These are phyloP conservation scores for Teunomyces kruisii DNA, from an alignment of 805 yeast genomes.

Conservation along the genomic window DNA sequence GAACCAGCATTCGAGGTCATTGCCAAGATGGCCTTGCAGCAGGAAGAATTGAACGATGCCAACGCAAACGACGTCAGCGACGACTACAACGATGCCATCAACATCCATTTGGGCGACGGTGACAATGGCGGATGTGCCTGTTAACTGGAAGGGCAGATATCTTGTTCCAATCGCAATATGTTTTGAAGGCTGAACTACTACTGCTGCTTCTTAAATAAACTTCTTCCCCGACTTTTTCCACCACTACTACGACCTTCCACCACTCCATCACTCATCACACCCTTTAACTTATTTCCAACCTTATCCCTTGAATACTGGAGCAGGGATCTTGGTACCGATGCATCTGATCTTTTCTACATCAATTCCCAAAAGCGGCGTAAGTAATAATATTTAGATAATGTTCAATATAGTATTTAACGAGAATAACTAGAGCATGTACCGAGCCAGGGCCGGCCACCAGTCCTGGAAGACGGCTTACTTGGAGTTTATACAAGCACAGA, in stretches of 20 bases:
- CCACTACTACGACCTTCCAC: no score
- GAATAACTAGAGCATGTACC: neutral
- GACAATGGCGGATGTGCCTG: constrained; percentile 78
- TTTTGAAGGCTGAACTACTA: no score
- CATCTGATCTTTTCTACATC: neutral
- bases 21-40: constrained; percentile 93
- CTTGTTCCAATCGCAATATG: no score
- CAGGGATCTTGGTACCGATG: no score
- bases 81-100: constrained; percentile 94
- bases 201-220: no score
- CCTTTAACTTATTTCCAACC: no score
- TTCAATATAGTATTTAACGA: neutral
- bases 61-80: constrained; percentile 57
- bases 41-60: constrained; percentile 88
- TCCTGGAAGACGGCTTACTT: neutral
- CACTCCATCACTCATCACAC: no score
- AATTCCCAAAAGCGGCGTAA: neutral
- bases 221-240: no score
- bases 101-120: constrained; percentile 79
- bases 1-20: constrained; percentile 95
- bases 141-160: no score
- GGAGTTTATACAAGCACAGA: constrained; percentile 31
- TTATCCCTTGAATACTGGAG: no score
- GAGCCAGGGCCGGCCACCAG: neutral
- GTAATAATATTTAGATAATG: neutral